These are phyloP conservation scores for Nepenthes mirabilis DNA, from an alignment of 148 eudicot species.

Conservation along the genomic window DNA sequence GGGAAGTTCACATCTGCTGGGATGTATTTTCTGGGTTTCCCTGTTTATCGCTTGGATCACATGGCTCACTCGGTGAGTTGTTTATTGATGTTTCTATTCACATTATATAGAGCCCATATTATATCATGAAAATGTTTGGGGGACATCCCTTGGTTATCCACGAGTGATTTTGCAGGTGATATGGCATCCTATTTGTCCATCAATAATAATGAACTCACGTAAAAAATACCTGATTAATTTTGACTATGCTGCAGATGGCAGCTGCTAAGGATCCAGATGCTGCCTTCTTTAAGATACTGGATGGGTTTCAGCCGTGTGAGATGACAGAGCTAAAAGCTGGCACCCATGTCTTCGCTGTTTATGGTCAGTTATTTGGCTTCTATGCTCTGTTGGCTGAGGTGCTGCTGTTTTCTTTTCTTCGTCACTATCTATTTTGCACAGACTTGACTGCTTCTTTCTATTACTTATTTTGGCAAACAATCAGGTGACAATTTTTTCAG, in stretches of 20 bases:
- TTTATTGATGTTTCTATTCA: neutral
- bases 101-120: neutral
- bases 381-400: no score
- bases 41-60: conserved; percentile 71
- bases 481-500: conserved; percentile 91
- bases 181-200: no score
- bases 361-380: conserved; percentile 31
- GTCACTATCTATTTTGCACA: no score
- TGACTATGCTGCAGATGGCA: conserved; percentile 31
- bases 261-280: conserved; percentile 86
- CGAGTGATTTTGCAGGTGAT: no score
- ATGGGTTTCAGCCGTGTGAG: conserved; percentile 93
- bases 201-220: no score
- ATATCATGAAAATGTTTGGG: no score
- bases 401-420: no score
- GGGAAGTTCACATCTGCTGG: conserved; percentile 86
- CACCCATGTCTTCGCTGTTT: conserved; percentile 82
- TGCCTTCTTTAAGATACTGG: conserved; percentile 80
- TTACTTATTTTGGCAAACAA: conserved; percentile 3
- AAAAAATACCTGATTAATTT: neutral
- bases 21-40: conserved; percentile 96
- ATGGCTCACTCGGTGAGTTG: conserved; percentile 49
- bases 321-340: conserved; percentile 78
- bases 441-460: conserved; percentile 1
- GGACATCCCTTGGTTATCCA: no score